These are phyloP conservation scores for Saitozyma podzolica DNA, from an alignment of 768 basidiomycete genomes.

Conservation along the genomic window DNA sequence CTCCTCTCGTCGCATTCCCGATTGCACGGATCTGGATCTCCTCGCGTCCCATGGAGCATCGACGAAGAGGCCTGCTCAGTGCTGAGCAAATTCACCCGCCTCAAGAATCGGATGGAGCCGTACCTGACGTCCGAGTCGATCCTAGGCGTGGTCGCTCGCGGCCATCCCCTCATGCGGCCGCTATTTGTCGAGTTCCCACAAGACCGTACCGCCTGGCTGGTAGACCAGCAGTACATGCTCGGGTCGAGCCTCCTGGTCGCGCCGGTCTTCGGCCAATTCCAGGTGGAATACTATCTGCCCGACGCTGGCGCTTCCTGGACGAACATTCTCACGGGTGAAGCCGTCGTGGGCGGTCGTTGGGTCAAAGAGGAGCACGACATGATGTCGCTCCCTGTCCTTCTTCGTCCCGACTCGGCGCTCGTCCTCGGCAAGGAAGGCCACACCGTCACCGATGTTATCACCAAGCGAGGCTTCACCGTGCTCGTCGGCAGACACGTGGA, in stretches of 20 bases:
- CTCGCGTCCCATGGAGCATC: constrained; percentile 12
- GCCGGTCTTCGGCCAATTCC: no score
- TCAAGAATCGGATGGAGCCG: constrained; percentile 13
- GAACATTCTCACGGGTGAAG: constrained; percentile 7
- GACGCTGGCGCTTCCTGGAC: not conserved
- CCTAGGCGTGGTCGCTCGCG: not conserved
- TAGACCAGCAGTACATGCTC: constrained; percentile 18
- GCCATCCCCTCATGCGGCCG: constrained; percentile 14
- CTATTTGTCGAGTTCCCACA: constrained; percentile 14
- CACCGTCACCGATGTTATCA: constrained; percentile 5
- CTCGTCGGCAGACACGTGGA: not conserved
- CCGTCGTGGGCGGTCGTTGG: not conserved
- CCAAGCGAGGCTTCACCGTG: constrained; percentile 7
- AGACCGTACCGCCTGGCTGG: constrained; percentile 9
- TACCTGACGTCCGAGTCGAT: constrained; percentile 12
- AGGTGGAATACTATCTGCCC: no score
- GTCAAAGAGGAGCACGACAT: constrained; percentile 8
- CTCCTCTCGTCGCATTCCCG: constrained; percentile 18
- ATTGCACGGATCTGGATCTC: constrained; percentile 14
- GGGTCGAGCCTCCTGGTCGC: not conserved
- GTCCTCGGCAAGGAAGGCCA: constrained; percentile 11
- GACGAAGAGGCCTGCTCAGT: constrained; percentile 13
- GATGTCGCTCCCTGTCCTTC: constrained; percentile 9
- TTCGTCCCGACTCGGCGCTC: constrained; percentile 8
- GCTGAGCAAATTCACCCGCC: constrained; percentile 15